Percentiles rank a stretch among this genome's conserved stretches.
Conservation (phyloP, 2,329 filamentous ascomycete genomes). For the Neopestalotiopsis rosae region DNA sequence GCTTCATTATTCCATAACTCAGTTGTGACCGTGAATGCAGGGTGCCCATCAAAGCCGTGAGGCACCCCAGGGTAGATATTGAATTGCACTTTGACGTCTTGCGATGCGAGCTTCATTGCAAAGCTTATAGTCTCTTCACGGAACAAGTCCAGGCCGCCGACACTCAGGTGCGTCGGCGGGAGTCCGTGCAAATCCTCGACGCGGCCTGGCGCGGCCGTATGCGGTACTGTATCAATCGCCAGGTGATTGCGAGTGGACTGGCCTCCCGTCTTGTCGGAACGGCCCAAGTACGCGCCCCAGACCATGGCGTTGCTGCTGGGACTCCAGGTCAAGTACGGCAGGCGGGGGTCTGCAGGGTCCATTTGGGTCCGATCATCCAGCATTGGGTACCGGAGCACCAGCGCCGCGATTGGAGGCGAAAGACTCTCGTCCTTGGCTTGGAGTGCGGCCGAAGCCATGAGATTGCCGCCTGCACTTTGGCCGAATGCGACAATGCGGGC, state of each 20-base stretch:
- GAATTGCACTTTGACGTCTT: conserved; percentile 21
- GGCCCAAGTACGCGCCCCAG: neutral
- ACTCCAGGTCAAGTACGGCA: conserved; percentile 17
- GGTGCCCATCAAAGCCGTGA: conserved; percentile 22
- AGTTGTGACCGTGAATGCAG: conserved; percentile 9
- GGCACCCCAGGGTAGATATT: conserved; percentile 25
- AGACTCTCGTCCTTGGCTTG: conserved; percentile 41
- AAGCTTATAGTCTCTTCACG: conserved; percentile 22
- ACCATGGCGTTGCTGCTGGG: neutral
- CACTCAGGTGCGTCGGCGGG: conserved; percentile 22
- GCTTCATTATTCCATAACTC: conserved; percentile 19
- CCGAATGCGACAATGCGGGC: conserved; percentile 28
- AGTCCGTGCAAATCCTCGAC: conserved; percentile 20
- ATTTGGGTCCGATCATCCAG: conserved; percentile 35
- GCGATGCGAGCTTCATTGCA: conserved; percentile 18
- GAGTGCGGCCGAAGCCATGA: conserved; percentile 37
- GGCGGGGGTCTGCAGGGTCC: conserved; percentile 24
- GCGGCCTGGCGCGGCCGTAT: conserved; percentile 22
- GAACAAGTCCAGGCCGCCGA: conserved; percentile 25
- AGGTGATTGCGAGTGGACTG: neutral
- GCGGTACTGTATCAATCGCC: neutral
- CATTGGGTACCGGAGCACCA: conserved; percentile 39
- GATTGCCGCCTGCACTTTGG: conserved; percentile 29
- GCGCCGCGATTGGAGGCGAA: conserved; percentile 31
- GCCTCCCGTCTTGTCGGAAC: too few relatives aligned